Evolutionary conservation across 305 asterid species (phyloP), one percentile per base, ranked within the genome.

Genomic region (Fraxinus floribunda): DNA sequence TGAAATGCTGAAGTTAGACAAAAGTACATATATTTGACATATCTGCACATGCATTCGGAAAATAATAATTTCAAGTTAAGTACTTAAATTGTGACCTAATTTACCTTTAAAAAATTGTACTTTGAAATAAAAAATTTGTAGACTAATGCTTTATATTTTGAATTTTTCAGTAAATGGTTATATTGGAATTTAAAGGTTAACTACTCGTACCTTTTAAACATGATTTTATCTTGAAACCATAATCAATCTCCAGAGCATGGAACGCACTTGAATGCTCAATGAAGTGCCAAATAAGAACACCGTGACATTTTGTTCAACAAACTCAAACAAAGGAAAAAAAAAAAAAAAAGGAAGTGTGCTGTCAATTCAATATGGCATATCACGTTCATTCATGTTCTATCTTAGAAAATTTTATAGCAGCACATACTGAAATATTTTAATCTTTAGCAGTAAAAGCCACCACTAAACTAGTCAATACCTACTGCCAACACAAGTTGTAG

Each of bases 361-460:
- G 22, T 55, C 7, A n/a, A 57, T 57, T 57, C 68, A 1, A 41
- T 10, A 41, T 60, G 70, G 49, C 71, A 62, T 7, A 22, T 62
- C 71, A 22, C 16, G 9, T 22, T 22, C 71, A 62, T 7, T 52
- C 62, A 4, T 4, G 70, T 57, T 57, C 30, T 18, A 18, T 57
- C 29, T 44, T 3, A 11, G 75, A 68, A 66, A 68, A 64, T 8
- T 24, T 60, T 5, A 24, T 32, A 10, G 52, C 52, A 10, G 15
- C 15, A 29, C 9, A 38, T 26, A 39, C 57, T 30, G 20, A 76
- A 36, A 76, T 32, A 22, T 15, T 24, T 78, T 68, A 18, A 76
- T 36, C 49, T 36, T 72, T 22, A 22, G 62, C 77, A 74, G 76
- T 83, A 66, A 24, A 38, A 41, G 46, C 81, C 72, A 76, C 83